A percentile compares a stretch with the other conserved stretches of the same genome.
Conservation (phyloP, 2,329 filamentous ascomycete genomes). For the Epichloe hybrida region DNA sequence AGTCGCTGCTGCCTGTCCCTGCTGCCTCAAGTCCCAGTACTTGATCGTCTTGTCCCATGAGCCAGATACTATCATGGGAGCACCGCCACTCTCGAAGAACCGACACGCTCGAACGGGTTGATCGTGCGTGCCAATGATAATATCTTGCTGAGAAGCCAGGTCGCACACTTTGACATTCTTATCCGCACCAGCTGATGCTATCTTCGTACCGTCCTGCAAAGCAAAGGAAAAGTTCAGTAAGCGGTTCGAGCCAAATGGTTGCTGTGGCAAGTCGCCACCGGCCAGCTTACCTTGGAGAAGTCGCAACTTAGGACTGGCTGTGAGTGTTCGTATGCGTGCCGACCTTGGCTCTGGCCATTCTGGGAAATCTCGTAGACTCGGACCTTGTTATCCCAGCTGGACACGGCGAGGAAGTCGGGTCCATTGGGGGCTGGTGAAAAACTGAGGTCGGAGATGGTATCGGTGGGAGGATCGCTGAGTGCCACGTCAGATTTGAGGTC, state of each 20-base stretch:
- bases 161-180: constrained; percentile 85
- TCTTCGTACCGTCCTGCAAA: constrained; percentile 73
- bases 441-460: constrained; percentile 75
- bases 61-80: constrained; percentile 79
- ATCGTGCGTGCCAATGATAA: constrained; percentile 74
- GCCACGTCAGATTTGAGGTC: constrained; percentile 84
- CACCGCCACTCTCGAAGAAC: constrained; percentile 60
- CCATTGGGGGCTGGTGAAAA: constrained; percentile 54
- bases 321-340: constrained; percentile 75
- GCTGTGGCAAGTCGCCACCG: not conserved
- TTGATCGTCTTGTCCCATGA: constrained; percentile 86
- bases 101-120: constrained; percentile 65
- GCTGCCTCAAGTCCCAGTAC: constrained; percentile 69
- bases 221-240: not conserved
- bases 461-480: constrained; percentile 65
- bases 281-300: constrained; percentile 64
- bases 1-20: constrained; percentile 45
- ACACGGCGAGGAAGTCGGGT: constrained; percentile 69
- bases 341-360: constrained; percentile 68
- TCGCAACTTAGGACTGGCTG: constrained; percentile 72
- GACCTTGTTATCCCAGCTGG: constrained; percentile 97
- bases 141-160: constrained; percentile 50
- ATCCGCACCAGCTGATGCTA: constrained; percentile 79
- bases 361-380: constrained; percentile 84
- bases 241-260: not conserved